These are phyloP conservation scores for Boletus vinaceobasis DNA, from an alignment of 768 basidiomycete species.

Conservation along the genomic window DNA sequence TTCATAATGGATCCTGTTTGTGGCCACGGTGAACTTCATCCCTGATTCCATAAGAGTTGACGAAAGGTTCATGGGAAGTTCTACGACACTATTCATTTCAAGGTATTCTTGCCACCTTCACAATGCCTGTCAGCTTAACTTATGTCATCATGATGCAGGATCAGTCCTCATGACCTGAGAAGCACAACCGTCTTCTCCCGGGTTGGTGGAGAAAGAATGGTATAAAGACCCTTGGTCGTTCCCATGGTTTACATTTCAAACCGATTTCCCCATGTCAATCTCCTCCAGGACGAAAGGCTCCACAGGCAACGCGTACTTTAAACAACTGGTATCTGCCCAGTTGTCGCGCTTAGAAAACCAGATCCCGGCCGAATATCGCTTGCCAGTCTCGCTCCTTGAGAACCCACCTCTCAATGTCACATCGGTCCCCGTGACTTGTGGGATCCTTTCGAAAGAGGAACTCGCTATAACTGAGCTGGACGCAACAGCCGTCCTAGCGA, in stretches of 20 bases:
- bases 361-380: slow-evolving; percentile 19
- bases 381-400: slow-evolving; percentile 15
- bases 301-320: slow-evolving; percentile 20
- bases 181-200: neutral
- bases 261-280: slow-evolving; percentile 13
- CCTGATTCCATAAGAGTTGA: neutral
- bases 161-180: neutral
- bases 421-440: slow-evolving; percentile 29
- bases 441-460: slow-evolving; percentile 30
- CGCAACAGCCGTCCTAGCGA: slow-evolving; percentile 32
- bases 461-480: slow-evolving; percentile 35
- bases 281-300: slow-evolving; percentile 19
- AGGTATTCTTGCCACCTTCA: neutral
- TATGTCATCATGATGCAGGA: neutral
- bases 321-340: slow-evolving; percentile 14
- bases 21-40: neutral
- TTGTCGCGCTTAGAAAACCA: slow-evolving; percentile 18
- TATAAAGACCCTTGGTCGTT: neutral
- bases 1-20: neutral
- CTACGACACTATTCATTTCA: neutral
- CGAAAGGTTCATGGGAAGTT: neutral
- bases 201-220: neutral
- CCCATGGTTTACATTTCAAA: no score
- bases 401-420: slow-evolving; percentile 32
- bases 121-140: neutral